Conservation (phyloP, 2,329 filamentous ascomycete genomes). For the Aspergillus unguis region DNA sequence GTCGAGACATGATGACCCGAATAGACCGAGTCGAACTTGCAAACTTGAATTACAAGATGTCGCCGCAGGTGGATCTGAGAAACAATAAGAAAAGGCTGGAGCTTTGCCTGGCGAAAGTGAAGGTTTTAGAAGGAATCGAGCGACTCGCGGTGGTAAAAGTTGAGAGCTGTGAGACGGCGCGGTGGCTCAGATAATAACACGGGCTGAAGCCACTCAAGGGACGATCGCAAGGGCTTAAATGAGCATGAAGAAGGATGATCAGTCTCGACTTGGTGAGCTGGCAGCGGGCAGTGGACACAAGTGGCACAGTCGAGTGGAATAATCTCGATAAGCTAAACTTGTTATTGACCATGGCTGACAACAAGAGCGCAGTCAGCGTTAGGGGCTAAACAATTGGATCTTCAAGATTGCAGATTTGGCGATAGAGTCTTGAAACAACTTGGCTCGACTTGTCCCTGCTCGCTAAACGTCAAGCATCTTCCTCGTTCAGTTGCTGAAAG, state of each 20-base stretch:
- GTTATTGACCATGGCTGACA: not conserved
- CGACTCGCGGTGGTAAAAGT: not conserved
- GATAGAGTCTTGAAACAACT: constrained; percentile 13
- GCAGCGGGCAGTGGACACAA: not conserved
- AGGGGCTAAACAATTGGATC: not conserved
- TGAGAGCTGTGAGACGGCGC: not conserved
- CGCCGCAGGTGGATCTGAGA: no score
- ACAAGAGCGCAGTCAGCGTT: not conserved
- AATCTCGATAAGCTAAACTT: constrained; percentile 2
- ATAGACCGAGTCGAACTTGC: not conserved
- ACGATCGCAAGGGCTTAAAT: constrained; percentile 1
- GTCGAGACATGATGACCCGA: not conserved
- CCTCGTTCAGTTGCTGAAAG: not conserved
- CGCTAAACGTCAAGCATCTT: not conserved
- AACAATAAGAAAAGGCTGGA: no score
- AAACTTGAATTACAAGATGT: not conserved
- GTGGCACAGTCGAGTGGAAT: constrained; percentile 3
- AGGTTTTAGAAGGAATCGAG: not conserved
- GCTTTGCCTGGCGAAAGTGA: not conserved
- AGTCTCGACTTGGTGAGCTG: constrained; percentile 6
- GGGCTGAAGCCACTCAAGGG: not conserved
- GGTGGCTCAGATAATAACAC: not conserved
- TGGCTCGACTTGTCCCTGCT: constrained; percentile 9
- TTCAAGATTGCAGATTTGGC: constrained; percentile 3
- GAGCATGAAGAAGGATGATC: not conserved